Evolutionary conservation across 2,329 filamentous ascomycete species (phyloP), one percentile per base, ranked within the genome.

Genomic region (Cucurbitaria berberidis): DNA sequence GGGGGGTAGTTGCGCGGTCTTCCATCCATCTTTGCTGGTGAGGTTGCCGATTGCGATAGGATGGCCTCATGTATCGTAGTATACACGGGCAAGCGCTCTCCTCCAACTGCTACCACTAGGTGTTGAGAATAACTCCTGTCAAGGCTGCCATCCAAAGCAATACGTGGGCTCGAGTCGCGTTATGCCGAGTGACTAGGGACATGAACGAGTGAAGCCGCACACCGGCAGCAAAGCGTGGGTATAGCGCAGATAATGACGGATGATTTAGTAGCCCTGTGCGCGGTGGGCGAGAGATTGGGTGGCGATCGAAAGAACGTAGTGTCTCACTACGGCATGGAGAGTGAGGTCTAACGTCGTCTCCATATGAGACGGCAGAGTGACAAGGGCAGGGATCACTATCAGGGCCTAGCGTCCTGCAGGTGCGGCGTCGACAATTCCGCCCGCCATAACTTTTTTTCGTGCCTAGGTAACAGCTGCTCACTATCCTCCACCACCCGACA

Each of bases 1-100:
- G 64, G 63, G 56, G 64, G 63, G 54, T 66, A 68, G 59, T 68
- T 69, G 57, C 68, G 70, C 60, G 60, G 63, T 40, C 70, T 60
- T 35, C 67, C 69, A 50, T 76, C 73, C 73, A 76, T 76, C 36
- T 40, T 59, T 47, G 19, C 35, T 27, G 13, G 21, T 38, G 44
- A 24, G 34, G 34, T 48, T 19, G 30, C 9, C 16, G 21, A n/a
- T 21, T 36, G 29, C 42, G 16, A 2, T 13, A 16, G 35, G 30
- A 26, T n/a, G 11, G 24, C 39, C 48, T 18, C 29, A 39, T 16
- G 32, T 47, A 42, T 49, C 26, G 9, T n/a, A 21, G 42, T 13
- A 18, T 27, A 19, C 5, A 36, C 38, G 29, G 18, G 10, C 4
- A 42, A 27, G 39, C 32, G 49, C n/a, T n/a, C n/a, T n/a, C 34